A percentile compares a stretch with the other conserved stretches of the same genome.
These are phyloP conservation scores for Hibiscus trionum DNA, from an alignment of 345 rosid genomes.

Conservation along the genomic window DNA sequence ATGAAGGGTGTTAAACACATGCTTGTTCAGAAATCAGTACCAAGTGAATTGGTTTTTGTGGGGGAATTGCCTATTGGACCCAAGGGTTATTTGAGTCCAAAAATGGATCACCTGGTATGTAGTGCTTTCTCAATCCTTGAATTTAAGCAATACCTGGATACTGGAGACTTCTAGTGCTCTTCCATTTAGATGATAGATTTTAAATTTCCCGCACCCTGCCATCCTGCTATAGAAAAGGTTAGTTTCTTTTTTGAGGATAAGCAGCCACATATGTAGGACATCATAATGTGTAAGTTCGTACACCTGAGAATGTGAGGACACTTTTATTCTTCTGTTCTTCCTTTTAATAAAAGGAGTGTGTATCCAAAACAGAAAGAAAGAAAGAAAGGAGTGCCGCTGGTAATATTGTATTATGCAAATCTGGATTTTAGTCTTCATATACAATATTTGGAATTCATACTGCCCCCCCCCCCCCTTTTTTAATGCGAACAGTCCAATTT, in stretches of 20 bases:
- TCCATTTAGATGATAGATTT: neutral
- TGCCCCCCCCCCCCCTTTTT: neutral
- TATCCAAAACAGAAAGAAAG: neutral
- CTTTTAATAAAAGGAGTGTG: neutral
- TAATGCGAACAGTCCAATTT: neutral
- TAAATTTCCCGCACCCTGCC: neutral
- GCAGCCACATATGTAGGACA: neutral
- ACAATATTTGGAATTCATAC: neutral
- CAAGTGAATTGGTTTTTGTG: conserved; percentile 76
- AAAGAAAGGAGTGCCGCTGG: neutral
- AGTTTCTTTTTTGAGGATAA: neutral
- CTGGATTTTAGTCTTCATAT: neutral
- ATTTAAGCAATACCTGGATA: conserved; percentile 9
- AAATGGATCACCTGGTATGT: conserved; percentile 98
- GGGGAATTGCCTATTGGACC: conserved; percentile 89
- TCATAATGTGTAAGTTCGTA: neutral
- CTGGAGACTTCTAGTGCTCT: neutral
- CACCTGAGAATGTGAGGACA: neutral
- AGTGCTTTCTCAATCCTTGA: conserved; percentile 13
- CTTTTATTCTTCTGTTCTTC: neutral
- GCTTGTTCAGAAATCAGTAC: conserved; percentile 77
- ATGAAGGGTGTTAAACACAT: conserved; percentile 88
- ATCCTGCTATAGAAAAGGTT: neutral
- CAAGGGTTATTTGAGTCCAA: conserved; percentile 80
- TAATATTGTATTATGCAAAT: neutral